phyloP scores from a whole-genome alignment of 2,329 filamentous ascomycete species.

The Cyphellophora attinorum region DNA sequence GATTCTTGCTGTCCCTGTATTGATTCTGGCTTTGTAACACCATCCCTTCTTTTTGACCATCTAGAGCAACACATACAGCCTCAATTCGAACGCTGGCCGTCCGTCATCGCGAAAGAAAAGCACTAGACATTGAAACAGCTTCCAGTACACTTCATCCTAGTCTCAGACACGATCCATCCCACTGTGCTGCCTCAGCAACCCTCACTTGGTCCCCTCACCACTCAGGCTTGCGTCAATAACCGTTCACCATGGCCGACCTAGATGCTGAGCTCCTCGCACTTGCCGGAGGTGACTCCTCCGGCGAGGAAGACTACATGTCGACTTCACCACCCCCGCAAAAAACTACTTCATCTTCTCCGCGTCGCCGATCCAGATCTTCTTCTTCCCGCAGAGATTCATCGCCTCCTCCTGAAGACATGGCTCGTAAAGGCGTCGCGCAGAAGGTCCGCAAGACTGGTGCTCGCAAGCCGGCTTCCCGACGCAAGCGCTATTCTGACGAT shows the following conservation, averaged over 20 bases:
- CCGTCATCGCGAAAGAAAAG: too few species aligned
- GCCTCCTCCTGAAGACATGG: constrained; percentile 35
- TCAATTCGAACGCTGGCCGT: too few species aligned
- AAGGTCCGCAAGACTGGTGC: constrained; percentile 32
- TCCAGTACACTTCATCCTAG: too few species aligned
- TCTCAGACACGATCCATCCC: too few species aligned
- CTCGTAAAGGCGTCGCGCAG: constrained; percentile 37
- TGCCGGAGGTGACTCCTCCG: constrained; percentile 62
- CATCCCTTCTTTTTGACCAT: too few species aligned
- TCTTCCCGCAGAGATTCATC: constrained; percentile 26
- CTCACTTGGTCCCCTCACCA: too few species aligned
- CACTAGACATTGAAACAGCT: too few species aligned
- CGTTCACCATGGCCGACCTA: constrained; percentile 70
- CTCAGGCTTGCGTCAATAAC: too few species aligned
- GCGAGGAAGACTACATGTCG: constrained; percentile 33
- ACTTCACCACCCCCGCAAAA: constrained; percentile 28
- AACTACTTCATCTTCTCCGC: constrained; percentile 23
- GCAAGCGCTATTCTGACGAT: constrained; percentile 49
- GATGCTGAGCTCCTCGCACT: constrained; percentile 91
- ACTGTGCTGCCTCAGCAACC: too few species aligned
- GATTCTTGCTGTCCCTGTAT: too few species aligned
- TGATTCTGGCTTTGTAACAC: too few species aligned
- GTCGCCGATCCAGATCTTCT: background rate
- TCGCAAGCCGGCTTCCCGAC: constrained; percentile 33
- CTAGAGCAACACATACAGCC: too few species aligned